These are phyloP conservation scores for Gossypium trilobum DNA, from an alignment of 441 rosid genomes.

Conservation along the genomic window DNA sequence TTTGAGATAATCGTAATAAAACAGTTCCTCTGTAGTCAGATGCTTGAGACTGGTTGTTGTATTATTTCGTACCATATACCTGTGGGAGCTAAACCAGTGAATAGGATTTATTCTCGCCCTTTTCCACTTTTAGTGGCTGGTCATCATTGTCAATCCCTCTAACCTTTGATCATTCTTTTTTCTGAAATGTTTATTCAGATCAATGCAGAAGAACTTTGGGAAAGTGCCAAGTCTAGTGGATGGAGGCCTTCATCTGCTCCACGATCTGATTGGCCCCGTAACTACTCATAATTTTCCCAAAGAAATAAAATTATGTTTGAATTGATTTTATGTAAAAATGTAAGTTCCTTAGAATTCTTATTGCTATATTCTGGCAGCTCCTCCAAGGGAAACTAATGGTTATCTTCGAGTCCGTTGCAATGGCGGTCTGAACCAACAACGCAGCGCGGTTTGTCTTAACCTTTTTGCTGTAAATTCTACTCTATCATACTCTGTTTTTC, in stretches of 20 bases:
- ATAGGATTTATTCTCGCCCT: slow-evolving; percentile 4
- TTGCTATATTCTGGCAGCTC: slow-evolving; percentile 49
- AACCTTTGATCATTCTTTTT: slow-evolving; percentile 12
- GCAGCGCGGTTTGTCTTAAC: slow-evolving; percentile 68
- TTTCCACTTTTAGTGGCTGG: not conserved
- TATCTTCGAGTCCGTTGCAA: slow-evolving; percentile 94
- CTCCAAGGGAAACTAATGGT: slow-evolving; percentile 66
- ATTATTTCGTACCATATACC: not conserved
- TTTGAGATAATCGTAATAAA: not conserved
- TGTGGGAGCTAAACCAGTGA: not conserved
- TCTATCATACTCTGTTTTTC: not conserved
- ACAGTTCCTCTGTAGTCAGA: not conserved
- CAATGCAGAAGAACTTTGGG: slow-evolving; percentile 76
- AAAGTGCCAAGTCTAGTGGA: slow-evolving; percentile 67
- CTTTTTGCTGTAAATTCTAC: slow-evolving; percentile 5
- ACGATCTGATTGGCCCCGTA: slow-evolving; percentile 51
- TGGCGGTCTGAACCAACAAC: slow-evolving; percentile 96
- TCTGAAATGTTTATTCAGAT: slow-evolving; percentile 36
- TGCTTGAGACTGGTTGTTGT: slow-evolving; percentile 5
- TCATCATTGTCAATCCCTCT: slow-evolving; percentile 8
- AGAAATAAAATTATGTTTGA: slow-evolving; percentile 18
- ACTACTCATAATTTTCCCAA: slow-evolving; percentile 22
- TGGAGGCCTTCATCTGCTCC: slow-evolving; percentile 99
- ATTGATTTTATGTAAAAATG: not conserved
- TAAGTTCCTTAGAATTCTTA: not conserved